Evolutionary conservation across 1,284 basidiomycete species (phyloP), one percentile per base, ranked within the genome.

Genomic region (Leccinum insolens): DNA sequence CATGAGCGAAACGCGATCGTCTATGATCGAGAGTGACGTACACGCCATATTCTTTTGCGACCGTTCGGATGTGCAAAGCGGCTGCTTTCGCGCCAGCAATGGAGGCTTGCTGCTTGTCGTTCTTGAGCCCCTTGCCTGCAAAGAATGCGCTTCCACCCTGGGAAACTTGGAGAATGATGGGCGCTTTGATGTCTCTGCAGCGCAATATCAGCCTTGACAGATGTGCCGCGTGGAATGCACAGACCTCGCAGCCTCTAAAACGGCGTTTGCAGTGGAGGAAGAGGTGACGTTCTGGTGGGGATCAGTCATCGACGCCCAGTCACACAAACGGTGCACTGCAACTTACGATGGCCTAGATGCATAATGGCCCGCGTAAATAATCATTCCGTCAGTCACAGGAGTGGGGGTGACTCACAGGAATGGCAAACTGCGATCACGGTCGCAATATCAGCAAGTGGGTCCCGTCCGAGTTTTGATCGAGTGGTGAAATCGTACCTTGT

Each of bases 101-200:
- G 66, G 97, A 99, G n/a, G 95, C 98, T 82, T 98, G 91, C 80
- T 99, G 98, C 77, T 95, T 92, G 81, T 93, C 93, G 82, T 99
- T 99, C 78, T 94, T 84, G 65, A 99, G 87, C 67, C 96, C 96
- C 84, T 99, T 99, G 74, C 97, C 97, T 68, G 95, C 95, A 80
- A 95, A 99, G 89, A 95, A 99, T 70, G 96, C 96, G 74, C 91
- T 88, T 79, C 98, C 98, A 72, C 97, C 97, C 81, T 99, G 96
- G 68, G 98, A 99, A 74, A 97, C 90, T 81, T 99, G 98, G 77
- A 99, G 86, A 83, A 99, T 99, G 84, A 99, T 96, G 71, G 97
- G 98, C 39, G 96, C 88, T 82, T 99, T 99, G 87, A 95, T 90
- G 81, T 95, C 93, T 69, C 87, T 88, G 69, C 62, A 44, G 34